A percentile compares a stretch with the other conserved stretches of the same genome.
These are phyloP conservation scores for Chaetomium strumarium DNA, from an alignment of 2,329 filamentous ascomycete genomes.

Conservation along the genomic window DNA sequence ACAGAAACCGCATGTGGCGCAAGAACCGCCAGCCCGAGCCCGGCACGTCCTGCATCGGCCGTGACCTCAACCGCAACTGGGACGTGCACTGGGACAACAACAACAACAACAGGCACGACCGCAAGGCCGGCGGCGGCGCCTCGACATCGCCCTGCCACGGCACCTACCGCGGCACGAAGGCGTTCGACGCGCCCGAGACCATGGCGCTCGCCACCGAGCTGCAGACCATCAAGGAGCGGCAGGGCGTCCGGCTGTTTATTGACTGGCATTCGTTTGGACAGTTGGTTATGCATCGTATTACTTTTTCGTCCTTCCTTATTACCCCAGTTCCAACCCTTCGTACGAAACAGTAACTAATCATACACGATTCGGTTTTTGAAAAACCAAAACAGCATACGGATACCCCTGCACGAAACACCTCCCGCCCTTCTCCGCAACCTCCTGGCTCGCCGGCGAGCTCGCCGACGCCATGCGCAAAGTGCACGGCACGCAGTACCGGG, in stretches of 20 bases:
- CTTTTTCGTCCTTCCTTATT: no score
- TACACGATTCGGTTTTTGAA: no score
- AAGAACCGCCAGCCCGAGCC: conserved; percentile 48
- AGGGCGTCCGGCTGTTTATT: conserved; percentile 55
- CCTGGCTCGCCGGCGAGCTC: conserved; percentile 42
- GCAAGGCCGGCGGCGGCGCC: conserved; percentile 43
- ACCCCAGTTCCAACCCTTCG: background rate
- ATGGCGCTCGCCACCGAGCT: conserved; percentile 33
- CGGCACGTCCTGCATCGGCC: conserved; percentile 38
- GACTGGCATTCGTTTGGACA: conserved; percentile 62
- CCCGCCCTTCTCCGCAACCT: conserved; percentile 34
- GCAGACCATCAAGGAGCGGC: conserved; percentile 30
- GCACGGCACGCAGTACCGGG: conserved; percentile 35
- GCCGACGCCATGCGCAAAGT: conserved; percentile 45
- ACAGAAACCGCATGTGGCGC: conserved; percentile 53
- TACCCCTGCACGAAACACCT: conserved; percentile 48
- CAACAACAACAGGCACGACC: no score
- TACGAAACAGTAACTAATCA: conserved; percentile 12
- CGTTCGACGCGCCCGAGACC: conserved; percentile 42
- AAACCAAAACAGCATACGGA: conserved; percentile 49
- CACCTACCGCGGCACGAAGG: conserved; percentile 39
- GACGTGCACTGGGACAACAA: conserved; percentile 46
- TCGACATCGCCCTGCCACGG: conserved; percentile 47
- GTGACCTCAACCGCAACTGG: conserved; percentile 57
- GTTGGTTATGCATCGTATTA: conserved; percentile 58